These are phyloP conservation scores for Ashbya aceris DNA, from an alignment of 1,139 yeast genomes.

Conservation along the genomic window DNA sequence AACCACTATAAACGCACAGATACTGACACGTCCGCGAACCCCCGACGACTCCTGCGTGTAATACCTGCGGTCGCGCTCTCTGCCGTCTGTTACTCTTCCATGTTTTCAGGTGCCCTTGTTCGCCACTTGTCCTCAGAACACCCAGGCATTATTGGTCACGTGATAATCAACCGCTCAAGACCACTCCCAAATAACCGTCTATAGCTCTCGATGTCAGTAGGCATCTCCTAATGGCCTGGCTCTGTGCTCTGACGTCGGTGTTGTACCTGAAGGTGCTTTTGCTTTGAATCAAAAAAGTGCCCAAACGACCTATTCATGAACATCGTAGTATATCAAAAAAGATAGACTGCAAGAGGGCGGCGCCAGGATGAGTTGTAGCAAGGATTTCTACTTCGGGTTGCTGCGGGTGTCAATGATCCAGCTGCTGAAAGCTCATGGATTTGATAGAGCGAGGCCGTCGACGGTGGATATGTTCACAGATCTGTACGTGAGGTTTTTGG, in stretches of 20 bases:
- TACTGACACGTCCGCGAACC: too few relatives aligned
- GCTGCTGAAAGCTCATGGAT: conserved; percentile 59
- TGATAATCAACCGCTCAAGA: not conserved
- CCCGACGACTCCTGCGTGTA: too few relatives aligned
- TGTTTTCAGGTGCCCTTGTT: not conserved
- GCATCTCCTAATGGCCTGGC: too few relatives aligned
- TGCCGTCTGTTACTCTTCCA: not conserved
- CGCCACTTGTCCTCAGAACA: conserved; percentile 3
- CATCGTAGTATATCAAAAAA: not conserved
- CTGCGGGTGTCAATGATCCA: conserved; percentile 59
- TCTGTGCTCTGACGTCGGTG: too few relatives aligned
- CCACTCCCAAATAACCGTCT: too few relatives aligned
- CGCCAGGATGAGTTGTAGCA: conserved; percentile 15
- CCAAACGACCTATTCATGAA: too few relatives aligned
- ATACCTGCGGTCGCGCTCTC: too few relatives aligned
- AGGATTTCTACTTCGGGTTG: conserved; percentile 48
- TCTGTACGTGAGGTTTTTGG: conserved; percentile 47
- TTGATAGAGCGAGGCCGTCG: conserved; percentile 58
- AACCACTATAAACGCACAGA: too few relatives aligned
- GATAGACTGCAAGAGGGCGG: not conserved
- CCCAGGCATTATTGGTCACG: conserved; percentile 1
- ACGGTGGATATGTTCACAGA: conserved; percentile 58
- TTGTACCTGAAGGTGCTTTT: too few relatives aligned
- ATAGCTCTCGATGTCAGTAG: too few relatives aligned
- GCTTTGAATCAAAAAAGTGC: too few relatives aligned